These are phyloP conservation scores for Thermochaetoides thermophila DNA, from an alignment of 495 filamentous ascomycete genomes.

Conservation along the genomic window DNA sequence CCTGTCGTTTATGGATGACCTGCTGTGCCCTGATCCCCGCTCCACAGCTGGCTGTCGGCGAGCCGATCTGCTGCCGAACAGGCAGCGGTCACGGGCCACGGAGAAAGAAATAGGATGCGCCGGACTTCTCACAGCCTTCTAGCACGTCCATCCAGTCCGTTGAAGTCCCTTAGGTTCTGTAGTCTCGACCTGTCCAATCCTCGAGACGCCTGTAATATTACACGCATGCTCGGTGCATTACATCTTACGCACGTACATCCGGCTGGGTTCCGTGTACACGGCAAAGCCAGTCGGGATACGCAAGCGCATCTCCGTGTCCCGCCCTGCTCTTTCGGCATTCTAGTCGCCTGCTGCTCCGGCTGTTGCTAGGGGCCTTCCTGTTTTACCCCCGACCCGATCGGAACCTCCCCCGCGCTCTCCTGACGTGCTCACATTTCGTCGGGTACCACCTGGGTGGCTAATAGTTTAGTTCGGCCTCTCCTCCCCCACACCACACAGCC, in stretches of 20 bases:
- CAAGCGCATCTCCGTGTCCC: conserved; percentile 4
- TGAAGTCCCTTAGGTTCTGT: too few species aligned
- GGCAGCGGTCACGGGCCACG: conserved; percentile 5
- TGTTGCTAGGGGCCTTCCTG: too few species aligned
- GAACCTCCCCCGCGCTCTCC: conserved; percentile 6
- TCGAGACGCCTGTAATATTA: conserved; percentile 13
- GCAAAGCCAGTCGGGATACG: conserved; percentile 4
- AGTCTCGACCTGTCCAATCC: conserved; percentile 2
- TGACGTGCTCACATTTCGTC: too few species aligned
- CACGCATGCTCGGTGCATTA: background rate
- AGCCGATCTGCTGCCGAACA: conserved; percentile 13
- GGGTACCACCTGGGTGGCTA: too few species aligned
- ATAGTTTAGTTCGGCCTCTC: too few species aligned
- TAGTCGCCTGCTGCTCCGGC: too few species aligned
- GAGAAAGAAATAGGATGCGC: conserved; percentile 20
- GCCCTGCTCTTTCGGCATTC: conserved; percentile 4
- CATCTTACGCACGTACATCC: conserved; percentile 2
- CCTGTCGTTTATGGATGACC: background rate
- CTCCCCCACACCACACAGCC: too few species aligned
- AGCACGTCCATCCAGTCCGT: too few species aligned
- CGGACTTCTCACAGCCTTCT: conserved; percentile 17
- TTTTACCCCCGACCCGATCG: too few species aligned
- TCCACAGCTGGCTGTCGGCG: conserved; percentile 5
- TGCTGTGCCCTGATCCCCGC: conserved; percentile 4
- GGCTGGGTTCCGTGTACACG: conserved; percentile 1